phyloP scores from a whole-genome alignment of 208 protist genomes.

The Wallacemonas collosoma region DNA sequence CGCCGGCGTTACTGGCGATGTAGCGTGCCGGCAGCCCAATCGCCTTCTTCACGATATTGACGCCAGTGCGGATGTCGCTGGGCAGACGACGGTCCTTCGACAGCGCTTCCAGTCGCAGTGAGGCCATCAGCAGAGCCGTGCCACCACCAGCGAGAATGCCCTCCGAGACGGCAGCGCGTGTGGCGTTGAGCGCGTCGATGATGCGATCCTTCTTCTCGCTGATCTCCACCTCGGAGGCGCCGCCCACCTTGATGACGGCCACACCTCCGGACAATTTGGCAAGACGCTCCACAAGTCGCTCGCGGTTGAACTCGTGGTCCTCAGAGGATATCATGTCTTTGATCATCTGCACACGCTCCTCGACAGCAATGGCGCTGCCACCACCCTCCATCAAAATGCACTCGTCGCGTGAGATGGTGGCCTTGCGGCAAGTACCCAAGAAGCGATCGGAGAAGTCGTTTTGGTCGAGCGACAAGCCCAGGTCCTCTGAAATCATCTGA shows the following conservation, averaged over 20 bases:
- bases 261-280: constrained; percentile 90
- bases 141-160: constrained; percentile 99
- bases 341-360: constrained; percentile 97
- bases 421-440: constrained; percentile 84
- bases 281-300: constrained; percentile 97
- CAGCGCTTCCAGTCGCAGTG: constrained; percentile 80
- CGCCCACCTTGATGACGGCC: constrained; percentile 97
- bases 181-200: constrained; percentile 99
- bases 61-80: constrained; percentile 74
- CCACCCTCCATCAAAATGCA: constrained; percentile 98
- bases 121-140: constrained; percentile 96
- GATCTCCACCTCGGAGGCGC: constrained; percentile 99
- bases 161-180: constrained; percentile 98
- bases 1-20: constrained; percentile 98
- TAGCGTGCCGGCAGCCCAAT: constrained; percentile 84
- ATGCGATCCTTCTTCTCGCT: constrained; percentile 99
- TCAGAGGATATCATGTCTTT: constrained; percentile 93
- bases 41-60: constrained; percentile 83
- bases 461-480: constrained; percentile 93
- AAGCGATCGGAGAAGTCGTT: constrained; percentile 89
- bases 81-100: constrained; percentile 69
- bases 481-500: constrained; percentile 94
- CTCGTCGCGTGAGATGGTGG: constrained; percentile 97
- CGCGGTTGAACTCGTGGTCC: constrained; percentile 97
- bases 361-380: constrained; percentile 94